Percentiles rank a stretch among this genome's conserved stretches.
These are phyloP conservation scores for Melaleuca alternifolia DNA, from an alignment of 345 rosid species.

Conservation along the genomic window DNA sequence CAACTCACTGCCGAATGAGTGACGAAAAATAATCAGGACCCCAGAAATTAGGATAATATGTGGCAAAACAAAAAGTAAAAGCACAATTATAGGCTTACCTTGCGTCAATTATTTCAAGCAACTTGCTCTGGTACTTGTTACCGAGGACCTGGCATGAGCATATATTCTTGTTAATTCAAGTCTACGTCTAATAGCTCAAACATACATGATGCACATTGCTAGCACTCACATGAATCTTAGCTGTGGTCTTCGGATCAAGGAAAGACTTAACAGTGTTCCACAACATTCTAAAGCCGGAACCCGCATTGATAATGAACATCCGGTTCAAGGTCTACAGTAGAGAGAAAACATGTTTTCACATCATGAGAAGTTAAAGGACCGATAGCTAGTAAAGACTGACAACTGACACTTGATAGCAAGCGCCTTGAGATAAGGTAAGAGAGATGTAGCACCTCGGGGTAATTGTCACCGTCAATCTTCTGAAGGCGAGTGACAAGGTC, in stretches of 20 bases:
- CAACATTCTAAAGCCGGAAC: slow-evolving; percentile 97
- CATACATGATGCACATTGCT: background rate
- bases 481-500: slow-evolving; percentile 79
- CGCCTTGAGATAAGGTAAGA: background rate
- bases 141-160: slow-evolving; percentile 69
- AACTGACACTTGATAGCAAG: background rate
- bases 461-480: slow-evolving; percentile 85
- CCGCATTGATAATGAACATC: slow-evolving; percentile 99
- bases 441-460: slow-evolving; percentile 62
- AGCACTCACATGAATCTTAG: slow-evolving; percentile 76
- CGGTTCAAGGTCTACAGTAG: slow-evolving; percentile 70
- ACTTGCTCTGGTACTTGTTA: slow-evolving; percentile 85
- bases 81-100: slow-evolving; percentile 19
- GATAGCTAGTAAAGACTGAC: background rate
- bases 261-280: slow-evolving; percentile 93
- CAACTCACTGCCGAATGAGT: slow-evolving; percentile 45
- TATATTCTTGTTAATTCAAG: background rate
- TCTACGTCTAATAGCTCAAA: background rate
- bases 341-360: background rate
- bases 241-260: slow-evolving; percentile 95
- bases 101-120: slow-evolving; percentile 86
- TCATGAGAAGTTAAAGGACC: background rate
- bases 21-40: background rate
- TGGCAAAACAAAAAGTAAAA: background rate
- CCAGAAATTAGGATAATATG: background rate